Base-by-base conservation (phyloP, 768 basidiomycete genomes). In the Russula abietina region DNA sequence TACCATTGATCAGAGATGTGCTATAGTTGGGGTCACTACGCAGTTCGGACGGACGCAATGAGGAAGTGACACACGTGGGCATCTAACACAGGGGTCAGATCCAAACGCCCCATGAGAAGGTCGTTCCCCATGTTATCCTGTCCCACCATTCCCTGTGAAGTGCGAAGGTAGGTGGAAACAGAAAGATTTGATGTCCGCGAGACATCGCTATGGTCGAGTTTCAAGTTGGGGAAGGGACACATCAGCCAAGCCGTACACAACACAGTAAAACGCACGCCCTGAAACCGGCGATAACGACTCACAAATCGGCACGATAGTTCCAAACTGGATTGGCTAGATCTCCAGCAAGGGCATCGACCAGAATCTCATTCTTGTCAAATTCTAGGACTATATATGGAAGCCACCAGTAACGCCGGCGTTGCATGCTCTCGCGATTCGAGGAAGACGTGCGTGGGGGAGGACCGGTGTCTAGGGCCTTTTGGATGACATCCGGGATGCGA, bases 91-190 rank as follows among this genome's bases (percentile, higher is more conserved):
- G 94, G 94, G 0, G 86, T 89, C 64, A 96, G 83, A 73, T 97
- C 93, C 24, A 94, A 85, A 19, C 93, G 87, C n/a, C 89, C 93
- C 76, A 99, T 87, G 69, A 95, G 85, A 61, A 98, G 71, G 75
- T 99, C 97, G 72, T 96, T 95, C 60, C 96, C 96, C 95, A 98
- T 98, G 73, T 97, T 93, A 70, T 91, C 89, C 65, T 88, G 86
- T 46, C 88, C 84, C 69, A 86, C 79, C 60, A 84, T 76, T 55
- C 83, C 81, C 26, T 86, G 82, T 9, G 87, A 81, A 4, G 93
- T 95, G 41, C 97, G 83, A 57, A 99, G 80, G 76, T 98, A 98
- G 1, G 93, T 84, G 7, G 91, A 93, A 32, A 98, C 85, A 33
- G 92, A 86, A 61, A 99, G 88, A 69, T 91, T 95, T 28, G 93